Base-by-base conservation (phyloP, 768 basidiomycete species). In the Suillus subalutaceus region DNA sequence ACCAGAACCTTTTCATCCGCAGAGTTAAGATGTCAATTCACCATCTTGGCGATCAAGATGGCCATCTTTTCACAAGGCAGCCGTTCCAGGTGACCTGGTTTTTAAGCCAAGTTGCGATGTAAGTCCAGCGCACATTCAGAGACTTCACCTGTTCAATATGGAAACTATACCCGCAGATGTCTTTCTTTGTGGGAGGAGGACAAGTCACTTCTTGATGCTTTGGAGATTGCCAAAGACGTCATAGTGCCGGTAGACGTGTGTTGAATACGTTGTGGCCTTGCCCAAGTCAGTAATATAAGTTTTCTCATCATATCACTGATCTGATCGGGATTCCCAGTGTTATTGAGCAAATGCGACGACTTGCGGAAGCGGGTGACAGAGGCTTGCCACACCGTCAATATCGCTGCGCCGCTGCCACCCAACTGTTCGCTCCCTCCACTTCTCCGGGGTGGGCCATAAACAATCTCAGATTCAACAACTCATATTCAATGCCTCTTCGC, bases 11-110 rank as follows among this genome's bases (percentile, higher is more conserved):
- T 44, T 84, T 92, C 38, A 84, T 90, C n/a, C 81, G 84, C 67
- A 84, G 86, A 44, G 86, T 88, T 57, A 86, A 84, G 71, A 72
- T 79, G 35, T 81, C 88, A 20, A 81, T 90, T 23, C 80, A 83
- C 58, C 82, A 85, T 62, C 75, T 89, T 18, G 80, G 79, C n/a
- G 80, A 83, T 43, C 76, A 79, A 4, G 81, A 85, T 43, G 86
- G 83, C 0, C 81, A 89, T 66, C 78, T 87, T 70, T 79, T 93
- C 38, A 85, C 87, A 23, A 82, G 90, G 35, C 85, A 90, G 0
- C 91, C 91, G 0, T 92, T 86, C 75, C 86, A 89, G 69, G 84
- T 87, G 63, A 82, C 83, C 55, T 93, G 91, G 91, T 90, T 90
- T 68, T 79, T 85, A 40, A 88, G 85, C 66, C 90, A 90, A 69